phyloP scores from a whole-genome alignment of 805 yeast species.

The Nakazawaea laoshanensis region DNA sequence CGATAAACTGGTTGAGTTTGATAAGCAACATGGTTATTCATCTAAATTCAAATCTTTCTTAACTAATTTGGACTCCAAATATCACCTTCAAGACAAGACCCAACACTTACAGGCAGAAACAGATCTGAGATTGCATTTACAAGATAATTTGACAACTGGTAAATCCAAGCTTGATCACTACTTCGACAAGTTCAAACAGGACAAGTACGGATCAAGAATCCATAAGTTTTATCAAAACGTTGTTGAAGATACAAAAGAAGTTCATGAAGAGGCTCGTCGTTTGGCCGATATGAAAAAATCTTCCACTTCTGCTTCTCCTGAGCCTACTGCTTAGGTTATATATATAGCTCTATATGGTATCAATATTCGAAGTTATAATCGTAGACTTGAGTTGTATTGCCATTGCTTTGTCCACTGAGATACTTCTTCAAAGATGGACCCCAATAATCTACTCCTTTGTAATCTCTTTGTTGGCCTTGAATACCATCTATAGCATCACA shows the following conservation, averaged over 20 bases:
- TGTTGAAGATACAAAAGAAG: constrained; percentile 48
- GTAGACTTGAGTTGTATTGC: constrained; percentile 18
- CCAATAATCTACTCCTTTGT: constrained; percentile 55
- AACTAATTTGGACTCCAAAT: constrained; percentile 46
- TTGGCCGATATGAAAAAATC: constrained; percentile 51
- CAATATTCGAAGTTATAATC: constrained; percentile 14
- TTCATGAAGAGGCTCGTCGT: constrained; percentile 68
- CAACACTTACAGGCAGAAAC: constrained; percentile 20
- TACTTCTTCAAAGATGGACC: constrained; percentile 29
- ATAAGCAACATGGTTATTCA: constrained; percentile 55
- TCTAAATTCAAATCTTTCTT: constrained; percentile 49
- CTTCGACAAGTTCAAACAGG: constrained; percentile 35
- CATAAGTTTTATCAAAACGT: constrained; percentile 51
- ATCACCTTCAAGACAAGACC: constrained; percentile 49
- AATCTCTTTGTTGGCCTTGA: constrained; percentile 43
- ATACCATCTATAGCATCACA: constrained; percentile 50
- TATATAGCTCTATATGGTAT: not conserved
- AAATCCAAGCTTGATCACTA: constrained; percentile 31
- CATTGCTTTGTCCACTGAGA: constrained; percentile 23
- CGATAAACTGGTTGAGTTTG: constrained; percentile 52
- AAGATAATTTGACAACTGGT: constrained; percentile 28
- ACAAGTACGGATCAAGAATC: constrained; percentile 48
- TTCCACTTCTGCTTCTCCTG: constrained; percentile 9
- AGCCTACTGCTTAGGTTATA: constrained; percentile 2
- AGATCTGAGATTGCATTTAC: constrained; percentile 32